Conservation (phyloP, 371 early-diverging fungal species). For the Mucor irregularis region DNA sequence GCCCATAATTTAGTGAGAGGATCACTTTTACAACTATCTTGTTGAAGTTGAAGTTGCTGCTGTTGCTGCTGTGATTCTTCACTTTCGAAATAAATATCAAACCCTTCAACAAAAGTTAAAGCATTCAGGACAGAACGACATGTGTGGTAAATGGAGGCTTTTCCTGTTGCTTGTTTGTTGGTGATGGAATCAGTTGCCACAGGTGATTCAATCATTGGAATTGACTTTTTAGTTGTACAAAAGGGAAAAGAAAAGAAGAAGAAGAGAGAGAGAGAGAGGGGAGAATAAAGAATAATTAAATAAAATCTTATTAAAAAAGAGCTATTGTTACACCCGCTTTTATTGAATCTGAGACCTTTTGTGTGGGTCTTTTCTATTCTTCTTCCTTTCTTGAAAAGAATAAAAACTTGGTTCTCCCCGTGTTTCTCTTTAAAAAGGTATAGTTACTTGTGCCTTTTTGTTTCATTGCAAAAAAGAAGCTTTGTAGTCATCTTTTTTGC, state of each 20-base stretch:
- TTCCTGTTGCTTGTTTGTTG: slow-evolving; percentile 35
- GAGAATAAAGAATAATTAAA: not conserved
- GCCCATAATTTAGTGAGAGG: slow-evolving; percentile 88
- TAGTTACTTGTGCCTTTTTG: too few species aligned
- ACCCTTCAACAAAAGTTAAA: slow-evolving; percentile 59
- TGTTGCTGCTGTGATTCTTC: not conserved
- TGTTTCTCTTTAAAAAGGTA: too few species aligned
- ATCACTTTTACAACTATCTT: slow-evolving; percentile 40
- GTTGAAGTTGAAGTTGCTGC: not conserved
- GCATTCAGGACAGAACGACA: slow-evolving; percentile 62
- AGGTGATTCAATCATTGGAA: slow-evolving; percentile 31
- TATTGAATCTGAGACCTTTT: slow-evolving; percentile 13
- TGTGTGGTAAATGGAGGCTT: slow-evolving; percentile 65
- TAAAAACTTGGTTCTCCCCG: too few species aligned
- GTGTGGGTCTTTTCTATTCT: too few species aligned
- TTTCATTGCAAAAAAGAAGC: too few species aligned
- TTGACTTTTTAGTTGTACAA: not conserved
- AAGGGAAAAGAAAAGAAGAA: not conserved
- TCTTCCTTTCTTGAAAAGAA: too few species aligned
- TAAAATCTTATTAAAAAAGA: not conserved
- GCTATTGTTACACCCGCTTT: slow-evolving; percentile 26
- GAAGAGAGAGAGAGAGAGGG: slow-evolving; percentile 3
- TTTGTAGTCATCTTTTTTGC: too few species aligned
- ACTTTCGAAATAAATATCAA: slow-evolving; percentile 49
- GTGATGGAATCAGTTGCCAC: slow-evolving; percentile 31